Conservation (phyloP, 2,329 filamentous ascomycete genomes). For the Ophiocordyceps camponoti-rufipedis region DNA sequence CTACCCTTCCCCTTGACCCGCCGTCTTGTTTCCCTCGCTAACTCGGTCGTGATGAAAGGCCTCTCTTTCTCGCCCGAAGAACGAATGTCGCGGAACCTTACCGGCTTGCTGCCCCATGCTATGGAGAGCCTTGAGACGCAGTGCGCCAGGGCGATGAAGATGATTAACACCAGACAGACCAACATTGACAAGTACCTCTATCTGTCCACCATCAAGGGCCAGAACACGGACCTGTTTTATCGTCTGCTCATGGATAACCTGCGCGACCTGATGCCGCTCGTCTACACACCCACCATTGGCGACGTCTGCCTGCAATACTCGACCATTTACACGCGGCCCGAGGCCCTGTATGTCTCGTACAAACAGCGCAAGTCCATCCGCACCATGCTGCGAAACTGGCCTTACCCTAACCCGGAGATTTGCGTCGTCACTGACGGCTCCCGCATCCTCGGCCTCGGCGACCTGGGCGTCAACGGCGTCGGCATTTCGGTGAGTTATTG, state of each 20-base stretch:
- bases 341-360: conserved; percentile 91
- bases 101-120: conserved; percentile 45
- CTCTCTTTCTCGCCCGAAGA: conserved; percentile 47
- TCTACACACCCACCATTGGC: conserved; percentile 82
- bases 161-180: conserved; percentile 52
- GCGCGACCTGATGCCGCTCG: conserved; percentile 62
- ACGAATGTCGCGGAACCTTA: conserved; percentile 45
- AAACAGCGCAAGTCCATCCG: conserved; percentile 82
- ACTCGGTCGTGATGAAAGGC: conserved; percentile 19
- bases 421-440: conserved; percentile 95
- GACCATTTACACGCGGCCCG: conserved; percentile 83
- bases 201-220: conserved; percentile 54
- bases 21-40: not conserved
- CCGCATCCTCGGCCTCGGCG: conserved; percentile 78
- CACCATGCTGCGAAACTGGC: conserved; percentile 86
- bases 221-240: conserved; percentile 71
- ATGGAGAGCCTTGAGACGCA: conserved; percentile 42
- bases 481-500: conserved; percentile 62
- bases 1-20: not conserved
- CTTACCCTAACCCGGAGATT: conserved; percentile 75
- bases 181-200: conserved; percentile 72
- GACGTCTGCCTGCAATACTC: conserved; percentile 96
- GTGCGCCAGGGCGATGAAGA: conserved; percentile 50
- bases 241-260: conserved; percentile 61
- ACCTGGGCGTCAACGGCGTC: conserved; percentile 92